Base-by-base conservation (phyloP, 345 rosid species). In the Populus simonii region DNA sequence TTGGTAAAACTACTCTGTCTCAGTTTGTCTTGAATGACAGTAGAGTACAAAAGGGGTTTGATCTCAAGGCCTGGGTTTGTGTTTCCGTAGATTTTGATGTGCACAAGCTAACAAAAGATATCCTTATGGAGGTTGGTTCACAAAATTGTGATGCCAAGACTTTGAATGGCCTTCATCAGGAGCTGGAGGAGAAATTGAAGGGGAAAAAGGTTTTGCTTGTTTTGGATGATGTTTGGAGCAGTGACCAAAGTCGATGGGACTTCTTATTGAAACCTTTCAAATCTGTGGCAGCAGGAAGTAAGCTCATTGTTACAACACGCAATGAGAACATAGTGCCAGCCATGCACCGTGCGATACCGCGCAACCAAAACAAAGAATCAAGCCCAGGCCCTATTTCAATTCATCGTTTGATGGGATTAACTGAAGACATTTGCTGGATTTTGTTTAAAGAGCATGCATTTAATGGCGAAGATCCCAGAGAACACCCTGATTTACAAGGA, bases 1-100 rank as follows among this genome's bases (percentile, higher is more conserved):
- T 74, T 0, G 78, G 78, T 10, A 74, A 66, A 27, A 74, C 78
- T 4, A 47, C 78, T 6, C 78, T 74, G 9, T 39, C 78, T 1
- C 63, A 74, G 39, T 18, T 47, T 67, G 72, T 75, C 2, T 67
- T 49, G 17, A 3, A 15, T 1, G 70, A 74, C 23, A 8, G 9
- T 0, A 63, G 57, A 51, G 66, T 53, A 35, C 3, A 15, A 12
- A 22, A 68, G 3, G 3, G 20, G 8, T 76, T 76, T 68, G 23
- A 17, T 15, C 20, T 17, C 15, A 75, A 35, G 15, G 72, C 72
- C 1, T 75, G 78, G 78, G 65, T 75, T 6, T 75, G 71, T 47
- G 66, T 76, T 25, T 76, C 73, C 4, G 55, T 35, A 51, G 41
- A 53, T 22, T 68, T 57, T 41, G 33, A 76, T 25, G 23, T 76